Evolutionary conservation across 2,329 filamentous ascomycete species (phyloP).

Genomic region (Cytospora schulzeri): DNA sequence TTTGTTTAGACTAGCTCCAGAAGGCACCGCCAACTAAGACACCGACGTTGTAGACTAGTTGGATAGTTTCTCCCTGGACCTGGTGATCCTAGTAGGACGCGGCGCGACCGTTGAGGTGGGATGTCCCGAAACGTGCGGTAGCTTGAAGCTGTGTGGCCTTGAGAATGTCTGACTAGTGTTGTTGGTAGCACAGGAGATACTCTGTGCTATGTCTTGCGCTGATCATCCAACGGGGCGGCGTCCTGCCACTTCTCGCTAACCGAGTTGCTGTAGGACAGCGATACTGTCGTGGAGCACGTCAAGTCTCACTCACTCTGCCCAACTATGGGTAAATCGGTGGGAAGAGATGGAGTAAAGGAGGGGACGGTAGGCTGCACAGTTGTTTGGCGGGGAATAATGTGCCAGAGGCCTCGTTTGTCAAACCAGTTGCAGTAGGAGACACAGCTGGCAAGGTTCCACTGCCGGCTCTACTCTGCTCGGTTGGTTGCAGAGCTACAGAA

Average conservation of each 20-base stretch:
- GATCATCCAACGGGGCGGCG: constrained; percentile 32
- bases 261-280: constrained; percentile 43
- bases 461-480: constrained; percentile 11
- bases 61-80: constrained; percentile 11
- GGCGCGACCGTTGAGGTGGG: constrained; percentile 33
- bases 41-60: constrained; percentile 18
- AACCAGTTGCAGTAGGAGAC: constrained; percentile 1
- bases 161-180: constrained; percentile 28
- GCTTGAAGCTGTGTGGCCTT: constrained; percentile 15
- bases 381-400: constrained; percentile 18
- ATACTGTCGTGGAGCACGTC: constrained; percentile 41
- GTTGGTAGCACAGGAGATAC: constrained; percentile 34
- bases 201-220: constrained; percentile 18
- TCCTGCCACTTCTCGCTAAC: constrained; percentile 38
- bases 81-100: constrained; percentile 29
- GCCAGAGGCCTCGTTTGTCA: constrained; percentile 1
- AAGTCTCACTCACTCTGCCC: constrained; percentile 38
- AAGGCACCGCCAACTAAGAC: constrained; percentile 24
- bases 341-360: constrained; percentile 20
- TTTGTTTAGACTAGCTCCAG: constrained; percentile 22
- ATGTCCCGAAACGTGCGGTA: constrained; percentile 35
- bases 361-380: constrained; percentile 19
- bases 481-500: constrained; percentile 10
- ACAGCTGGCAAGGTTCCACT: constrained; percentile 17
- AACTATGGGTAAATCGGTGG: constrained; percentile 22